These are phyloP conservation scores for Papiliotrema nemorosa DNA, from an alignment of 1,284 basidiomycete genomes.

Conservation along the genomic window DNA sequence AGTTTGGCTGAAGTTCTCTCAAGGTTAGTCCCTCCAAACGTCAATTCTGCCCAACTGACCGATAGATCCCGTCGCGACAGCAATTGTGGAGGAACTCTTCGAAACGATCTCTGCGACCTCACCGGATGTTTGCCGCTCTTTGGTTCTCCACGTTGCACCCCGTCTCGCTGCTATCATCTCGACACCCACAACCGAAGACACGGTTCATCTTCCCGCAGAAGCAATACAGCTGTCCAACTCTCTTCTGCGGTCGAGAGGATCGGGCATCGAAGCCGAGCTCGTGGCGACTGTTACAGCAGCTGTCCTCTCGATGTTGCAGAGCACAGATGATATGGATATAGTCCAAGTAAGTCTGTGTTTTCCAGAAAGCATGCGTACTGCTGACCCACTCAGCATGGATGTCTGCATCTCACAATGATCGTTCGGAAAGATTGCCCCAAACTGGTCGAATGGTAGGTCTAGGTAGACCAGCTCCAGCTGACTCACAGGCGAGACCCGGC, in stretches of 20 bases:
- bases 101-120: slow-evolving; percentile 59
- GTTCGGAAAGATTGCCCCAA: slow-evolving; percentile 83
- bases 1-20: slow-evolving; percentile 78
- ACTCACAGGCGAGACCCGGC: slow-evolving; percentile 54
- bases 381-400: slow-evolving; percentile 62
- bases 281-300: slow-evolving; percentile 68
- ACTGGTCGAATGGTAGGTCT: slow-evolving; percentile 62
- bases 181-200: slow-evolving; percentile 56
- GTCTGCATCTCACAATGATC: slow-evolving; percentile 74
- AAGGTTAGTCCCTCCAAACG: slow-evolving; percentile 54
- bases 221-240: slow-evolving; percentile 77
- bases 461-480: background rate
- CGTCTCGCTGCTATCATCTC: slow-evolving; percentile 65
- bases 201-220: slow-evolving; percentile 65
- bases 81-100: slow-evolving; percentile 79
- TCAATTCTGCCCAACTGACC: background rate
- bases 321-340: slow-evolving; percentile 75
- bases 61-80: slow-evolving; percentile 81
- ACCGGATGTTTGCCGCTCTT: slow-evolving; percentile 39
- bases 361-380: background rate
- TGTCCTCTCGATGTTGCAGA: slow-evolving; percentile 65
- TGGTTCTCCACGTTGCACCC: slow-evolving; percentile 71
- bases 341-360: slow-evolving; percentile 61
- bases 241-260: slow-evolving; percentile 61
- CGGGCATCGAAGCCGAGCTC: slow-evolving; percentile 70